These are phyloP conservation scores for Camellia japonica DNA, from an alignment of 148 eudicot species.

Conservation along the genomic window DNA sequence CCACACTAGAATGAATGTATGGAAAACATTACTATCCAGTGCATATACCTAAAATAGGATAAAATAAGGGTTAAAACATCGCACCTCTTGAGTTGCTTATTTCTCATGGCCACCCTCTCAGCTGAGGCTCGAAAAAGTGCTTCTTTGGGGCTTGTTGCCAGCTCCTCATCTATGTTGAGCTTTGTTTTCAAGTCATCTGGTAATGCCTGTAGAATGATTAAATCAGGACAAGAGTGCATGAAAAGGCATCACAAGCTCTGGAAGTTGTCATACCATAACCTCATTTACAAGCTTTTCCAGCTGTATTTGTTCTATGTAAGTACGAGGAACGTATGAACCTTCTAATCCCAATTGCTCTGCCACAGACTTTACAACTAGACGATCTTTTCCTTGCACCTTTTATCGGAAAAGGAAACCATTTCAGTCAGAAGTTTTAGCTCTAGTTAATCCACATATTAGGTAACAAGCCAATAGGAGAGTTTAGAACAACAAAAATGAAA, in stretches of 20 bases:
- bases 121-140: slow-evolving; percentile 66
- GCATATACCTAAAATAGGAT: neutral
- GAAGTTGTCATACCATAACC: slow-evolving; percentile 62
- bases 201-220: slow-evolving; percentile 45
- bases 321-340: slow-evolving; percentile 81
- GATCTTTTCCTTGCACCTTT: slow-evolving; percentile 91
- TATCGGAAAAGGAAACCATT: neutral
- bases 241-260: neutral
- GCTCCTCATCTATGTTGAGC: slow-evolving; percentile 83
- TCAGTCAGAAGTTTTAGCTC: neutral
- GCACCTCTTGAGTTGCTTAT: slow-evolving; percentile 57
- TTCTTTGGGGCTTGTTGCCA: slow-evolving; percentile 67
- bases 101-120: slow-evolving; percentile 53
- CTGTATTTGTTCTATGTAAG: slow-evolving; percentile 92
- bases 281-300: slow-evolving; percentile 90
- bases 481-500: neutral
- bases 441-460: neutral
- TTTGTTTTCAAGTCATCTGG: slow-evolving; percentile 92
- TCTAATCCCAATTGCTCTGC: slow-evolving; percentile 87
- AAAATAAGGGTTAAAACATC: neutral
- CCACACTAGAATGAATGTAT: neutral
- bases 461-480: neutral
- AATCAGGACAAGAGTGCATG: neutral
- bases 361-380: slow-evolving; percentile 49
- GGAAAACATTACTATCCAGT: neutral